phyloP scores from a whole-genome alignment of 192 early-diverging fungal species.

The Linnemannia hyalina region DNA sequence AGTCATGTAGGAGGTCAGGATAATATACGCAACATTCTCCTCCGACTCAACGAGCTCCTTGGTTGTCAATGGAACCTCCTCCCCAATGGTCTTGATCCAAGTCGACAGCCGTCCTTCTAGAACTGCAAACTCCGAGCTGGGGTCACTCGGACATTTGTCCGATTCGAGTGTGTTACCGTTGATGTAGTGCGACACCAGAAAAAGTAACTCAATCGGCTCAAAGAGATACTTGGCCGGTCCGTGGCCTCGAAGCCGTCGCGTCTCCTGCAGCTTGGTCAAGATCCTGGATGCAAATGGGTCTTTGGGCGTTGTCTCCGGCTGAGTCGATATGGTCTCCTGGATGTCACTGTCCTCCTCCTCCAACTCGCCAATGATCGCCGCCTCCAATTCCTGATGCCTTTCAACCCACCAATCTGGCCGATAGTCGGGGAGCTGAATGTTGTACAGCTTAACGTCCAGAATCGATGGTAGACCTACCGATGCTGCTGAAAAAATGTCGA shows the following conservation, averaged over 20 bases:
- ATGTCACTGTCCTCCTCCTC: background rate
- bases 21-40: background rate
- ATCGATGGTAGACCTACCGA: background rate
- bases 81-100: background rate
- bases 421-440: conserved; percentile 3
- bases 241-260: background rate
- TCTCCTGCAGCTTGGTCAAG: background rate
- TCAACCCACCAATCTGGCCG: background rate
- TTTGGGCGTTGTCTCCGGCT: background rate
- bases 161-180: conserved; percentile 10
- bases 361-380: background rate
- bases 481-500: conserved; percentile 6
- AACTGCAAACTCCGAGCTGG: conserved; percentile 8
- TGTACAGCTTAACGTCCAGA: background rate
- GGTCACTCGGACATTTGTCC: conserved; percentile 6
- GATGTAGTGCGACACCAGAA: conserved; percentile 1
- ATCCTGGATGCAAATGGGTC: background rate
- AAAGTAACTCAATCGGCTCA: background rate
- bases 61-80: background rate
- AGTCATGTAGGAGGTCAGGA: conserved; percentile 12
- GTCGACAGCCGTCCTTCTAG: background rate
- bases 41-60: background rate
- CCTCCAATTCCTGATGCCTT: background rate
- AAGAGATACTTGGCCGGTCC: background rate
- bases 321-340: background rate